Evolutionary conservation across 192 early-diverging fungal species (phyloP).

Genomic region (Entomortierella parvispora): DNA sequence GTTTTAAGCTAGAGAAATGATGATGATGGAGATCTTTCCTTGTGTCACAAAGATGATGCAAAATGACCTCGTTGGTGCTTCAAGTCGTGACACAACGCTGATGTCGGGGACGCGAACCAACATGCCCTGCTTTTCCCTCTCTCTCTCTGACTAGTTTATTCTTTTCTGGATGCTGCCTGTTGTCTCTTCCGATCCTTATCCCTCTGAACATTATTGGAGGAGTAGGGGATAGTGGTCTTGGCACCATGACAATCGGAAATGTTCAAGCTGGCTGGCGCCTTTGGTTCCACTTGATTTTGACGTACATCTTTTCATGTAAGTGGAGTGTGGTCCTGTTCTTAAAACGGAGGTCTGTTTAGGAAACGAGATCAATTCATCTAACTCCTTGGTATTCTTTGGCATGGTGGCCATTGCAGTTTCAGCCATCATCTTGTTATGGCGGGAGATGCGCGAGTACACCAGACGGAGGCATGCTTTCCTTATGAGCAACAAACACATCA

Average conservation of each 20-base stretch:
- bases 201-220: slow-evolving; percentile 77
- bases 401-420: slow-evolving; percentile 26
- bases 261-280: slow-evolving; percentile 61
- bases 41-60: no score
- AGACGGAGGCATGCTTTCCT: slow-evolving; percentile 72
- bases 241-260: slow-evolving; percentile 77
- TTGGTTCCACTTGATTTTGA: slow-evolving; percentile 77
- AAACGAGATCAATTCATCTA: no score
- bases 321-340: no score
- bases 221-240: slow-evolving; percentile 57
- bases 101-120: neutral
- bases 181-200: slow-evolving; percentile 69
- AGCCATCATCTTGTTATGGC: slow-evolving; percentile 62
- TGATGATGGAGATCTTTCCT: no score
- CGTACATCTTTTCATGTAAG: slow-evolving; percentile 65
- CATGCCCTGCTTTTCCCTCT: neutral
- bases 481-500: slow-evolving; percentile 57
- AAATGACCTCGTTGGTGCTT: no score
- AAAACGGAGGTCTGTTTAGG: no score
- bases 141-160: slow-evolving; percentile 53
- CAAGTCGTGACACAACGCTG: neutral
- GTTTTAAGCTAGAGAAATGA: neutral
- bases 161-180: slow-evolving; percentile 66
- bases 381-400: no score
- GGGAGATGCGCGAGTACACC: slow-evolving; percentile 68